These are phyloP conservation scores for Reticulascus tulasneorum DNA, from an alignment of 2,329 filamentous ascomycete genomes.

Conservation along the genomic window DNA sequence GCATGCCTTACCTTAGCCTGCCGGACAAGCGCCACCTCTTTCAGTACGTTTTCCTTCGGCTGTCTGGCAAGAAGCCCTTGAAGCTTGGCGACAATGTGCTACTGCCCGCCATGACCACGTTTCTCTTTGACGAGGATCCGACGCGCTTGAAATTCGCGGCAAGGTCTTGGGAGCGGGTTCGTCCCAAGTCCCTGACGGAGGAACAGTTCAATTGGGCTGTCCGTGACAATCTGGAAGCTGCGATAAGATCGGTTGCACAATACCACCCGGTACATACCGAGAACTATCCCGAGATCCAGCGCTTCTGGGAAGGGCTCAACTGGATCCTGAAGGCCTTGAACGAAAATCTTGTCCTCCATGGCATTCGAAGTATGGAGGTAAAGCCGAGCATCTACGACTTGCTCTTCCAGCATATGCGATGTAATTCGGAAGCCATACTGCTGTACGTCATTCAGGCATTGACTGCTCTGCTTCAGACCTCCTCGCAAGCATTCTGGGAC, in stretches of 20 bases:
- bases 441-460: slow-evolving; percentile 68
- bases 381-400: slow-evolving; percentile 68
- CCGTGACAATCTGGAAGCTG: slow-evolving; percentile 64
- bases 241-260: slow-evolving; percentile 59
- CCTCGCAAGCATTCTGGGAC: slow-evolving; percentile 81
- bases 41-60: slow-evolving; percentile 75
- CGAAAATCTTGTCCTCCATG: slow-evolving; percentile 70
- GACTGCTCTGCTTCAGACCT: slow-evolving; percentile 67
- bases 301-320: slow-evolving; percentile 76
- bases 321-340: slow-evolving; percentile 71
- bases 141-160: slow-evolving; percentile 64
- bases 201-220: slow-evolving; percentile 87
- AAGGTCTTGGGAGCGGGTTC: slow-evolving; percentile 63
- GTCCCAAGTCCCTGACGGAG: slow-evolving; percentile 56
- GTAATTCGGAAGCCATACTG: slow-evolving; percentile 55
- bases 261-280: slow-evolving; percentile 37
- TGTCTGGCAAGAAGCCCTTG: slow-evolving; percentile 75
- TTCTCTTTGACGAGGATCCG: slow-evolving; percentile 72
- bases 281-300: slow-evolving; percentile 48
- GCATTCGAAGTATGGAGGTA: slow-evolving; percentile 73
- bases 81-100: slow-evolving; percentile 69
- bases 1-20: slow-evolving; percentile 67
- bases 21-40: slow-evolving; percentile 57
- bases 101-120: slow-evolving; percentile 78
- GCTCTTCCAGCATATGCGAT: slow-evolving; percentile 52